These are phyloP conservation scores for Trichothecium roseum DNA, from an alignment of 2,329 filamentous ascomycete genomes.

Conservation along the genomic window DNA sequence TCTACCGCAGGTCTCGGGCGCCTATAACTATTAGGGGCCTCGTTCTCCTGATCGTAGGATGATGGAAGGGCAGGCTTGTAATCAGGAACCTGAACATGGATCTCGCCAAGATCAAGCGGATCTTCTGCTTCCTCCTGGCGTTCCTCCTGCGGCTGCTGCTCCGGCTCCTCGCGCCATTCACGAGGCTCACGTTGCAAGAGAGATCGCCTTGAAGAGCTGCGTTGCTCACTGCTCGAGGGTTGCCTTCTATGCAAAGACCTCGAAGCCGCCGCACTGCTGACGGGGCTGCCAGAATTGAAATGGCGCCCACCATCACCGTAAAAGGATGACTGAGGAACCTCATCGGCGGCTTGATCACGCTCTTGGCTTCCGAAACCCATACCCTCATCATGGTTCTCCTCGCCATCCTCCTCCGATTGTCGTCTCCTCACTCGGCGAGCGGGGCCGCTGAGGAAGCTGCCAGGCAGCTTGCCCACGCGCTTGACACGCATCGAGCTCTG, in stretches of 20 bases:
- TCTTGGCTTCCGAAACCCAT: constrained; percentile 29
- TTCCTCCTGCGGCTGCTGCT: constrained; percentile 1
- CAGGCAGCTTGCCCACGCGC: constrained; percentile 62
- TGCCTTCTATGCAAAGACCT: constrained; percentile 31
- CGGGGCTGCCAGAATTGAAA: constrained; percentile 48
- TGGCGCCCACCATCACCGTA: constrained; percentile 33
- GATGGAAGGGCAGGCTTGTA: constrained; percentile 43
- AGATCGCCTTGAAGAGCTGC: constrained; percentile 19
- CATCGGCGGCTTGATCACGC: constrained; percentile 28
- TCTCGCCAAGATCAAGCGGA: constrained; percentile 7
- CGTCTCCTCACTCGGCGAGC: constrained; percentile 63
- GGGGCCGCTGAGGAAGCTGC: constrained; percentile 70
- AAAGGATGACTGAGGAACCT: constrained; percentile 25
- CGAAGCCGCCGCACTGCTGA: constrained; percentile 35
- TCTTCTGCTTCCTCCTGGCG: constrained; percentile 3
- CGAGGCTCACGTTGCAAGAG: constrained; percentile 7
- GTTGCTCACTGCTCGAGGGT: constrained; percentile 24
- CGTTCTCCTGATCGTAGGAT: constrained; percentile 74
- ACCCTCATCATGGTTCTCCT: constrained; percentile 30
- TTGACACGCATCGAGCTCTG: constrained; percentile 72
- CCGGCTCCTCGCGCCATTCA: constrained; percentile 6
- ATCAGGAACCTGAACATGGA: neutral
- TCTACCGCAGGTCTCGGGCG: constrained; percentile 45
- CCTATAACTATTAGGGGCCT: constrained; percentile 60
- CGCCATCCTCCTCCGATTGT: constrained; percentile 56